Percentiles rank a stretch among this genome's conserved stretches.
phyloP scores from a whole-genome alignment of 2,329 filamentous ascomycete genomes.

The Podosphaera aphanis region DNA sequence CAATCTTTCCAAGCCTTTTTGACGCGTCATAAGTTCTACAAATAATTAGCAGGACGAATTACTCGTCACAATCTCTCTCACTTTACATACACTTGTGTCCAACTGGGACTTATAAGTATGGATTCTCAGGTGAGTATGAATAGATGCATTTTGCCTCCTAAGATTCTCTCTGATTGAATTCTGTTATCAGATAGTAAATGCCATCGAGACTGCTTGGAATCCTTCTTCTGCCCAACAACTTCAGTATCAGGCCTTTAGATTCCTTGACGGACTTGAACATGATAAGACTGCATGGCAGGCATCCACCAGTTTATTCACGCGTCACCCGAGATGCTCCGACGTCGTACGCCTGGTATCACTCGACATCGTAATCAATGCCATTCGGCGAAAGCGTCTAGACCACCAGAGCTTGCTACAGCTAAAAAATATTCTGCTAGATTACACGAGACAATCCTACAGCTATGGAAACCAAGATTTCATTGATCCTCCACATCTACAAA shows the following conservation, averaged over 20 bases:
- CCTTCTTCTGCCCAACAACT: conserved; percentile 50
- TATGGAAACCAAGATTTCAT: conserved; percentile 27
- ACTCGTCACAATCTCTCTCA: no score
- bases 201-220: conserved; percentile 83
- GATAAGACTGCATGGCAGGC: conserved; percentile 78
- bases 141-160: not conserved
- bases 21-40: no score
- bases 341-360: conserved; percentile 73
- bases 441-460: conserved; percentile 55
- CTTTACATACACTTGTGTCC: no score
- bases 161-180: conserved; percentile 5
- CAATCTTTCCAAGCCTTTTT: no score
- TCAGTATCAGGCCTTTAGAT: conserved; percentile 65
- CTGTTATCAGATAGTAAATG: conserved; percentile 59
- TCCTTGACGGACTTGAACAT: conserved; percentile 52
- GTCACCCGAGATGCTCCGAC: conserved; percentile 51
- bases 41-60: no score
- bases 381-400: conserved; percentile 60
- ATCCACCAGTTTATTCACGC: conserved; percentile 52
- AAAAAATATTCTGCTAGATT: conserved; percentile 60
- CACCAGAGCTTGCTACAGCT: conserved; percentile 47
- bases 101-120: conserved; percentile 10
- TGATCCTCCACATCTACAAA: conserved; percentile 64
- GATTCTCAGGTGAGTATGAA: conserved; percentile 10
- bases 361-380: conserved; percentile 79